phyloP scores from a whole-genome alignment of 768 basidiomycete species.

The Tricholoma sp. region DNA sequence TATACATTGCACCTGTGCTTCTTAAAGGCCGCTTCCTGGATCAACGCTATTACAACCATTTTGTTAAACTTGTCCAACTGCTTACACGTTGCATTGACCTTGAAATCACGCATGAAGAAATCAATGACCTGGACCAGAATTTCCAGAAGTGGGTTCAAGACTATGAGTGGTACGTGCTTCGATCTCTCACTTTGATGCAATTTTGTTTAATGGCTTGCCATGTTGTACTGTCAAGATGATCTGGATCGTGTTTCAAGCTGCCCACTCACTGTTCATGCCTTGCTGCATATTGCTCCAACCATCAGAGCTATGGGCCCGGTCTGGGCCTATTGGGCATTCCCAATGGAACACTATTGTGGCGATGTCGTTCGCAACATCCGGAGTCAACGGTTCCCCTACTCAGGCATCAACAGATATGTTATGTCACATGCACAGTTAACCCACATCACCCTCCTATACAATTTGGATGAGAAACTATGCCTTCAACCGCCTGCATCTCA shows the following conservation, averaged over 20 bases:
- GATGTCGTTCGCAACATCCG: background rate
- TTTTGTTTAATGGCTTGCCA: background rate
- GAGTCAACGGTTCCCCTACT: slow-evolving; percentile 21
- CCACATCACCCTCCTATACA: slow-evolving; percentile 24
- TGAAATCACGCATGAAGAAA: too few species aligned
- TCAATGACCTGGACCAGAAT: too few species aligned
- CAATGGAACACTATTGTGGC: slow-evolving; percentile 1
- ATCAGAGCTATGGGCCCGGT: slow-evolving; percentile 17
- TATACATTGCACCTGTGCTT: slow-evolving; percentile 33
- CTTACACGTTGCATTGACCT: background rate
- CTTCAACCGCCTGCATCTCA: slow-evolving; percentile 7
- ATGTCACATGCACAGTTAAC: slow-evolving; percentile 25
- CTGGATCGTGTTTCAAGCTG: background rate
- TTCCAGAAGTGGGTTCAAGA: slow-evolving; percentile 3
- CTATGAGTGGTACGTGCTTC: slow-evolving; percentile 32
- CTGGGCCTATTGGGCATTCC: slow-evolving; percentile 1
- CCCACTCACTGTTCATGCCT: slow-evolving; percentile 1
- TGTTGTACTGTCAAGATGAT: background rate
- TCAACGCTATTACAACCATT: slow-evolving; percentile 25
- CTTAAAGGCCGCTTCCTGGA: slow-evolving; percentile 26
- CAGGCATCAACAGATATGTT: slow-evolving; percentile 22
- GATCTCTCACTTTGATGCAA: background rate
- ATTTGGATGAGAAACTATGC: slow-evolving; percentile 18
- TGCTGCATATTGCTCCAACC: slow-evolving; percentile 27
- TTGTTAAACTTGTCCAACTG: slow-evolving; percentile 22